These are phyloP conservation scores for Diaporthe citri DNA, from an alignment of 2,329 filamentous ascomycete species.

Conservation along the genomic window DNA sequence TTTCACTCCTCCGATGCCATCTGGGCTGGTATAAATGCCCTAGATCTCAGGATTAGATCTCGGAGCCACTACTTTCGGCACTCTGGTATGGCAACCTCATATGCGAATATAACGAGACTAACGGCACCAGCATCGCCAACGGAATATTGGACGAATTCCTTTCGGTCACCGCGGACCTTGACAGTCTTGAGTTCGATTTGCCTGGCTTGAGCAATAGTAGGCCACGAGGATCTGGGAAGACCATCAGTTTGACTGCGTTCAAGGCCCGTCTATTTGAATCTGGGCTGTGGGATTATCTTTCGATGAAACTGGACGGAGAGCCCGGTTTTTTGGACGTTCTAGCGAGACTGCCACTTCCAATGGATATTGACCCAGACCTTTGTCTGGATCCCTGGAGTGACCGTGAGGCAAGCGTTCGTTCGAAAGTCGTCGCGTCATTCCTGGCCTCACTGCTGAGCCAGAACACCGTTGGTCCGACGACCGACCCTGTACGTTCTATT, in stretches of 20 bases:
- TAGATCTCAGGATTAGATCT: background rate
- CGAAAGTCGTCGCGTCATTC: background rate
- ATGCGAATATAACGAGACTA: background rate
- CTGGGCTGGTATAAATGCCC: background rate
- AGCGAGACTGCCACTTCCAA: background rate
- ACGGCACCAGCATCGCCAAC: background rate
- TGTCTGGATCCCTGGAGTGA: background rate
- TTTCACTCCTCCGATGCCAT: background rate
- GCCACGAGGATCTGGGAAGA: background rate
- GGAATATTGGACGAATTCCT: background rate
- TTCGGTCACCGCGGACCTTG: background rate
- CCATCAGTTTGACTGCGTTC: background rate
- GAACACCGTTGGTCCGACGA: background rate
- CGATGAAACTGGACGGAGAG: background rate
- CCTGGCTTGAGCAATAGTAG: background rate
- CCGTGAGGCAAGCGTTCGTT: conserved; percentile 1
- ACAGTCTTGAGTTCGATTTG: background rate
- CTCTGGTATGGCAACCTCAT: background rate
- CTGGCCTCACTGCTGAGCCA: background rate
- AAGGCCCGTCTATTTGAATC: background rate
- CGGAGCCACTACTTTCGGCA: background rate
- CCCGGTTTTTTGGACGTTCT: background rate
- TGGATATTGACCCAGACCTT: background rate
- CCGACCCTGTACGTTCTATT: background rate
- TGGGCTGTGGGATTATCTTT: background rate